Base-by-base conservation (phyloP, 345 rosid species). In the Mangifera indica region DNA sequence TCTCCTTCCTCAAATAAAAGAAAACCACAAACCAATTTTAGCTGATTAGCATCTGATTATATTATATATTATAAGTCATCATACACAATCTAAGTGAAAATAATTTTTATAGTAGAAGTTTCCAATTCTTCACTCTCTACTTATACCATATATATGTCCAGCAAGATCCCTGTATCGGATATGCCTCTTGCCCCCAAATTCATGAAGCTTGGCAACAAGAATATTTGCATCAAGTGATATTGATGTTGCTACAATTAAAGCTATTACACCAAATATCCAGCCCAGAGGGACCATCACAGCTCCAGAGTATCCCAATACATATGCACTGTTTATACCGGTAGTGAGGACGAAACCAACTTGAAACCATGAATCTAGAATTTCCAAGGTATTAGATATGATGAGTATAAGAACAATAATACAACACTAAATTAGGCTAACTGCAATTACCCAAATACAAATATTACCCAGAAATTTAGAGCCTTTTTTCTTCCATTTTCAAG, bases 151-250 rank as follows among this genome's bases (percentile, higher is more conserved):
- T 21, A 92, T 70, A 73, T 76, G 81, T 44, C 93, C 96, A 17
- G 97, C 98, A 6, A 95, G 93, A 78, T 95, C 98, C 81, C 98
- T 86, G 69, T 92, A 92, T 64, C 99, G 82, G 79, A 92, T 95
- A 75, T 91, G 99, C 83, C 98, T 87, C 82, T 66, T 95, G 62
- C 96, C 98, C 53, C 90, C 97, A 71, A 81, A 76, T 78, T 92
- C 93, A 74, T 95, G 96, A 67, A 95, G 92, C 80, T 88, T 85
- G 45, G 97, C 98, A 52, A 95, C 63, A 56, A 95, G 98, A 73
- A 80, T 37, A 74, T 91, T 92, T 25, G 99, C 97, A 61, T 91
- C 76, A 48, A 92, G 81, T 12, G 99, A 95, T 32, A 95, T 67
- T 14, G 78, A 78, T 54, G 98, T 86, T 37, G 98, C 97, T 2